Conservation (phyloP, 768 basidiomycete genomes). For the Boletellus ananas region DNA sequence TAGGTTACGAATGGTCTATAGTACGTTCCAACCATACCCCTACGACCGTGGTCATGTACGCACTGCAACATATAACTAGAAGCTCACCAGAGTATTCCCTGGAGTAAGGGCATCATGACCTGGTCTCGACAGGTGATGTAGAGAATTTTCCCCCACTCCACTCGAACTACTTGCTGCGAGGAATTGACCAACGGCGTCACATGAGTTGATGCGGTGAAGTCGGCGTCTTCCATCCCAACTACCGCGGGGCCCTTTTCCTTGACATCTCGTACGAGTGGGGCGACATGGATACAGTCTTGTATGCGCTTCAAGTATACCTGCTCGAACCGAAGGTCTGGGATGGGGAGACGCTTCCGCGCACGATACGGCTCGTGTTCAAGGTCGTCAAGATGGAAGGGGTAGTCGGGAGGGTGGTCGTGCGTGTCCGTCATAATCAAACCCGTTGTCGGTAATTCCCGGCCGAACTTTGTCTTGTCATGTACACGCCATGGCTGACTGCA, state of each 20-base stretch:
- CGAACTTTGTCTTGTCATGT: conserved; percentile 6
- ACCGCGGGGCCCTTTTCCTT: conserved; percentile 26
- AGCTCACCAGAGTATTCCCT: conserved; percentile 63
- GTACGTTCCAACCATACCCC: conserved; percentile 31
- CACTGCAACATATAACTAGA: neutral
- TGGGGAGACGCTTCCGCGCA: conserved; percentile 44
- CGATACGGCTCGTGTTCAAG: conserved; percentile 12
- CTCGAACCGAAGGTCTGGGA: conserved; percentile 78
- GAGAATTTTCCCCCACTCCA: conserved; percentile 55
- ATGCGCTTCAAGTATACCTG: conserved; percentile 65
- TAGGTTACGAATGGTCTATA: conserved; percentile 28
- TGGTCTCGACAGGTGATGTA: conserved; percentile 71
- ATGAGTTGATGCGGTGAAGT: conserved; percentile 20
- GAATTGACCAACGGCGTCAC: conserved; percentile 28
- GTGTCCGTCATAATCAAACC: conserved; percentile 24
- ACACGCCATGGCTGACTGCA: conserved; percentile 14
- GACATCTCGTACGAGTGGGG: conserved; percentile 14
- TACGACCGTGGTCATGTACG: conserved; percentile 8
- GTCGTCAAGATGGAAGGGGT: conserved; percentile 14
- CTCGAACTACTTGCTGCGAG: conserved; percentile 36
- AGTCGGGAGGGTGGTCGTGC: conserved; percentile 17
- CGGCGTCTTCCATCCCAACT: conserved; percentile 18
- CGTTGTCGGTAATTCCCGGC: conserved; percentile 21
- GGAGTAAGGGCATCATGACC: conserved; percentile 60
- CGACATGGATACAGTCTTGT: conserved; percentile 46